These are phyloP conservation scores for Phytopythium litorale DNA, from an alignment of 352 stramenopile genomes.

Conservation along the genomic window DNA sequence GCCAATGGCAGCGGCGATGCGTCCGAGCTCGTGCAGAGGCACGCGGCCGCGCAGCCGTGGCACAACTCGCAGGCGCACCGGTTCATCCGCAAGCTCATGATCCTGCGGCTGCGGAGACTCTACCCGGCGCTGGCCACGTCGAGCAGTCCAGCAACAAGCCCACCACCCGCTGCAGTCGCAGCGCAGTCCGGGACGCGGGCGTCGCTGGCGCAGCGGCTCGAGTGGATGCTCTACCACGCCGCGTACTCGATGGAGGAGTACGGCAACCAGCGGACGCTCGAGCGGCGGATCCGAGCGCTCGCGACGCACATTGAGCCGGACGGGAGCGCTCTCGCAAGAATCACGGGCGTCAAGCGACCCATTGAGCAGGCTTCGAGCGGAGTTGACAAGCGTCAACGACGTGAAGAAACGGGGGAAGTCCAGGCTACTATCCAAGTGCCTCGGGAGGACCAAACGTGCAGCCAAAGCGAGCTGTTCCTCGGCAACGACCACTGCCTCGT, in stretches of 20 bases:
- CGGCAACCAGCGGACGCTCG: conserved; percentile 50
- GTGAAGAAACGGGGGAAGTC: background rate
- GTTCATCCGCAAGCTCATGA: conserved; percentile 32
- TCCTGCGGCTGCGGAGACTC: conserved; percentile 20
- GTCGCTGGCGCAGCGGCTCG: conserved; percentile 56
- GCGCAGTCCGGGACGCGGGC: background rate
- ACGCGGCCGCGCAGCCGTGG: conserved; percentile 14
- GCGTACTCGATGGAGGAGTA: conserved; percentile 66
- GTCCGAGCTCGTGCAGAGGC: background rate
- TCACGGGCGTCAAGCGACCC: background rate
- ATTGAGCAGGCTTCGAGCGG: background rate
- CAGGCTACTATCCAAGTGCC: background rate
- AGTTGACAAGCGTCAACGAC: conserved; percentile 11
- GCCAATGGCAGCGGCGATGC: background rate
- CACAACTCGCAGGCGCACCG: conserved; percentile 25
- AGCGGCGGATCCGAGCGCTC: conserved; percentile 67
- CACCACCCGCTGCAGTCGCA: background rate
- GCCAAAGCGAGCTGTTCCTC: conserved; percentile 24
- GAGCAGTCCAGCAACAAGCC: conserved; percentile 6
- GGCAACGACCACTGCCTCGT: conserved; percentile 46
- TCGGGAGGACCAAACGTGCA: background rate
- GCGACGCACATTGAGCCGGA: conserved; percentile 48
- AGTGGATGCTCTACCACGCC: conserved; percentile 71
- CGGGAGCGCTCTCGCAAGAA: background rate
- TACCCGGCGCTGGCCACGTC: conserved; percentile 22